Conservation (phyloP, 306 rosid genomes). For the Acacia acuminata region DNA sequence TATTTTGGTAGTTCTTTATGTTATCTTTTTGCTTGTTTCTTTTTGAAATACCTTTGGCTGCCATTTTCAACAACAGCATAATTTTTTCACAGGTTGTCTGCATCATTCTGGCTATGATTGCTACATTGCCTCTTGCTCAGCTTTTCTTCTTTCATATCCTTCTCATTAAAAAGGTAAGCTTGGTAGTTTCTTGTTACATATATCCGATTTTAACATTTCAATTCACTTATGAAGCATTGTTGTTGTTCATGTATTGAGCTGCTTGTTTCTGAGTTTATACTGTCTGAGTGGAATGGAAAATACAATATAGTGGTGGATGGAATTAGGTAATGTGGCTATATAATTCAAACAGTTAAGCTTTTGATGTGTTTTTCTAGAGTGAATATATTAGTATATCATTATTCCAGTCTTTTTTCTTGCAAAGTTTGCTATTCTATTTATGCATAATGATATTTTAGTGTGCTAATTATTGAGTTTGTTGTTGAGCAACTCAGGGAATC, state of each 20-base stretch:
- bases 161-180: conserved; percentile 82
- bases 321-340: background rate
- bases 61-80: background rate
- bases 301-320: background rate
- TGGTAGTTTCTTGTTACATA: background rate
- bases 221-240: conserved; percentile 7
- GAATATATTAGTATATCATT: background rate
- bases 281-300: background rate
- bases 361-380: background rate
- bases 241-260: background rate
- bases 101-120: conserved; percentile 89
- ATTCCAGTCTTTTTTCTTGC: background rate
- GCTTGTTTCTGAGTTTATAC: conserved; percentile 2
- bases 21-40: background rate
- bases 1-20: background rate
- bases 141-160: conserved; percentile 97
- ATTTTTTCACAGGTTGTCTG: conserved; percentile 71
- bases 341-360: background rate
- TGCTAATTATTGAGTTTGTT: conserved; percentile 24
- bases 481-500: conserved; percentile 65
- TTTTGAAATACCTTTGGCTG: conserved; percentile 5
- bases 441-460: background rate
- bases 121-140: conserved; percentile 91
- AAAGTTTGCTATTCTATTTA: background rate
- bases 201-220: background rate